These are phyloP conservation scores for Chamaenerion angustifolium DNA, from an alignment of 345 rosid genomes.

Conservation along the genomic window DNA sequence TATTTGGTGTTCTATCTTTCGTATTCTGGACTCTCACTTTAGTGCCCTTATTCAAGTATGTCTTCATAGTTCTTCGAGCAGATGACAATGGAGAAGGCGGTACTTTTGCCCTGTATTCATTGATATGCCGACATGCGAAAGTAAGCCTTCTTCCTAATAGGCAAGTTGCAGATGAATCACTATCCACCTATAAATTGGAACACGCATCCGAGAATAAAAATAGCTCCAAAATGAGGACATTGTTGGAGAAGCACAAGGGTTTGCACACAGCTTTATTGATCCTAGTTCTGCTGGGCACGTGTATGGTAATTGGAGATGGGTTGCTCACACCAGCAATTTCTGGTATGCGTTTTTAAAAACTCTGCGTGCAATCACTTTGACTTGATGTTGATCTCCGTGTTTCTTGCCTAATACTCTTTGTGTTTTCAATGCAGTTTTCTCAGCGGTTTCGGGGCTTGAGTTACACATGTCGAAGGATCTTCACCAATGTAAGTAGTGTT, in stretches of 20 bases:
- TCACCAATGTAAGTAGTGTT: conserved; percentile 62
- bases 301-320: conserved; percentile 99
- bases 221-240: conserved; percentile 48
- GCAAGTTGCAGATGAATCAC: conserved; percentile 88
- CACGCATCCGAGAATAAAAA: conserved; percentile 52
- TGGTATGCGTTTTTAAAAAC: conserved; percentile 22
- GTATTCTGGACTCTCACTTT: conserved; percentile 99
- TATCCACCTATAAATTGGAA: conserved; percentile 86
- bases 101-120: conserved; percentile 86
- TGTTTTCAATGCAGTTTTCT: conserved; percentile 49
- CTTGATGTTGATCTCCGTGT: not conserved
- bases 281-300: conserved; percentile 94
- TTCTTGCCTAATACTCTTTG: conserved; percentile 3
- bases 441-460: conserved; percentile 99
- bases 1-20: conserved; percentile 80
- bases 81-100: conserved; percentile 99
- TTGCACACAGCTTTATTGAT: conserved; percentile 84
- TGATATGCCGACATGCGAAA: conserved; percentile 84
- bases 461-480: conserved; percentile 79
- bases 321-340: conserved; percentile 97
- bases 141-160: conserved; percentile 92
- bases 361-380: not conserved
- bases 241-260: conserved; percentile 68
- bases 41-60: conserved; percentile 83
- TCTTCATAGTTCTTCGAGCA: conserved; percentile 87